Base-by-base conservation (phyloP, 2,329 filamentous ascomycete genomes). In the Botrytis byssoidea region DNA sequence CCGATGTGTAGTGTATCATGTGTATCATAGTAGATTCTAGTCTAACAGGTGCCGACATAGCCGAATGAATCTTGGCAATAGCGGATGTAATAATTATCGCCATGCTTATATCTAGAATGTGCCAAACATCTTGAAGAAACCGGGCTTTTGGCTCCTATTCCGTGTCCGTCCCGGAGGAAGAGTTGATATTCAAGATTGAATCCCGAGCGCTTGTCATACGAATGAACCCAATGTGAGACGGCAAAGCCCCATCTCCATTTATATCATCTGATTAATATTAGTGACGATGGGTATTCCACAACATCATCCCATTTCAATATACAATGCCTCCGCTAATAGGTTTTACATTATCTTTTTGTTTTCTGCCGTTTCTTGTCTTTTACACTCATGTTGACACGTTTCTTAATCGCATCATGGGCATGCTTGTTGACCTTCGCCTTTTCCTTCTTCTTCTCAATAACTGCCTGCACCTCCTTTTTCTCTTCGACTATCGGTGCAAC, bases 401-500 rank as follows among this genome's bases (percentile, higher is more conserved):
- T 74, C 70, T 71, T 71, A 22, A 59, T 68, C 40, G 73, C 65
- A 60, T 74, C 70, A 44, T 72, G 67, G 25, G 74, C 29, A 40
- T 75, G 74, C 35, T 74, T 75, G 70, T 66, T 75, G 12, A 46
- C 25, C 42, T 68, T 61, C 20, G 35, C 29, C 10, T 59, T 72
- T n/a, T 46, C 71, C 57, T 73, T 70, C 51, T 44, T 84, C 83
- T 72, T 82, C 80, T 83, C 84, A 84, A 77, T 76, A 4, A 77
- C 74, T 32, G 46, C 71, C 71, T 77, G 76, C 60, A 84, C 83
- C 35, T 85, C 83, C 8, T 82, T 82, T 5, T 80, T 79, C 1
- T 79, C 77, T 0, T 78, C 78, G 3, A 77, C 75, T 0, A 48
- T n/a, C 40, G 51, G 48, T 29, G 71, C 46, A 25, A n/a, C 60